A percentile compares a stretch with the other conserved stretches of the same genome.
Conservation (phyloP, 106 monocot genomes). For the Triglochin maritima region DNA sequence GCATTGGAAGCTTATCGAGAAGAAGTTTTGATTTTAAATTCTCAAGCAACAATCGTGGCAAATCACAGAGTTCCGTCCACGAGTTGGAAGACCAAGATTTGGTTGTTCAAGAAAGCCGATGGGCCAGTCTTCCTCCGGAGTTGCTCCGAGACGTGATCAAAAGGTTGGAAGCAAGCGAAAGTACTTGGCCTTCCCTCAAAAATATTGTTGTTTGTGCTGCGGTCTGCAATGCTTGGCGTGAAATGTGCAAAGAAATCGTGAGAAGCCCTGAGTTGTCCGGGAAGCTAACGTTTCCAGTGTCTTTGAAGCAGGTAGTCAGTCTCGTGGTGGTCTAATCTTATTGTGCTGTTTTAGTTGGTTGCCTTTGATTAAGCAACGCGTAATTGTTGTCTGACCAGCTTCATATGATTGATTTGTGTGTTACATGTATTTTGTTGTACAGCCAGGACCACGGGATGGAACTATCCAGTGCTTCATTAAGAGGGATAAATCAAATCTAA, state of each 20-base stretch:
- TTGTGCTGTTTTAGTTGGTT: not conserved
- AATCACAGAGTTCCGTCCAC: not conserved
- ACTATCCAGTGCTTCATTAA: conserved; percentile 24
- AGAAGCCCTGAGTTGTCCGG: conserved; percentile 10
- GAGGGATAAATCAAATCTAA: conserved; percentile 15
- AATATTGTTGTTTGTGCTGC: conserved; percentile 15
- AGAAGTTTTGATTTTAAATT: conserved; percentile 9
- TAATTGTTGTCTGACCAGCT: not conserved
- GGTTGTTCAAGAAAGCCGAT: conserved; percentile 7
- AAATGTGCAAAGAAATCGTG: conserved; percentile 17
- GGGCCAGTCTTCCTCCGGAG: conserved; percentile 18
- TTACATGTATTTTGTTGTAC: not conserved
- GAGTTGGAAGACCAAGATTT: not conserved
- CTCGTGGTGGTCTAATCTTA: not conserved
- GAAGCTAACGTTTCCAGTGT: conserved; percentile 25
- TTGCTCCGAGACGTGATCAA: conserved; percentile 18
- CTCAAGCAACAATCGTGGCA: conserved; percentile 3
- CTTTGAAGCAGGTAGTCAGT: conserved; percentile 16
- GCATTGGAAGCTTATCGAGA: conserved; percentile 13
- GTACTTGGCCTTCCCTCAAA: conserved; percentile 14
- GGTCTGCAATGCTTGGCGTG: conserved; percentile 18
- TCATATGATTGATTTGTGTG: not conserved
- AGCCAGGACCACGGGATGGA: conserved; percentile 28
- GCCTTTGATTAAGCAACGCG: not conserved
- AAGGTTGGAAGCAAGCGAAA: conserved; percentile 17